phyloP scores from a whole-genome alignment of 1,284 basidiomycete species.

The Malassezia dermatis region DNA sequence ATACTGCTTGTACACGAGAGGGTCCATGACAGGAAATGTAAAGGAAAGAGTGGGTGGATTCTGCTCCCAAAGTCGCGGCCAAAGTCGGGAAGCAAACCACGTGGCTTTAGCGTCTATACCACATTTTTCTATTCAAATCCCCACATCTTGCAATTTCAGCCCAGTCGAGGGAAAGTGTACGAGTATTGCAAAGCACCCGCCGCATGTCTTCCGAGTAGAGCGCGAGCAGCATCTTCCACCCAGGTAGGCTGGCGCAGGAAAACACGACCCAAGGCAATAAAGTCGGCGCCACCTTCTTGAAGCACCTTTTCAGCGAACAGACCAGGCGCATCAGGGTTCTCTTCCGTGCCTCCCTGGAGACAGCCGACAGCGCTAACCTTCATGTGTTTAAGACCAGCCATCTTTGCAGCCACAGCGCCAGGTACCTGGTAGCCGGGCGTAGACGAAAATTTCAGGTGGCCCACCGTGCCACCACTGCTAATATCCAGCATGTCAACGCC shows the following conservation, averaged over 20 bases:
- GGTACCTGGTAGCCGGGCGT: slow-evolving; percentile 38
- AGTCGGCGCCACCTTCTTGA: slow-evolving; percentile 23
- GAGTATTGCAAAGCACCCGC: slow-evolving; percentile 9
- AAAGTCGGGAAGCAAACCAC: slow-evolving; percentile 14
- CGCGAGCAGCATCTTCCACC: slow-evolving; percentile 24
- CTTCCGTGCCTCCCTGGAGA: slow-evolving; percentile 30
- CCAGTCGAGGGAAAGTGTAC: neutral
- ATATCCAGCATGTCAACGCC: slow-evolving; percentile 42
- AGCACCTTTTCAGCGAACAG: slow-evolving; percentile 33
- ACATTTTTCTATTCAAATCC: neutral
- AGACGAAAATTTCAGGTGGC: slow-evolving; percentile 25
- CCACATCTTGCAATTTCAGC: neutral
- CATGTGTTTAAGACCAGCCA: slow-evolving; percentile 25
- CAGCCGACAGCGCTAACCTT: slow-evolving; percentile 37
- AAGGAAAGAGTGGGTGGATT: neutral
- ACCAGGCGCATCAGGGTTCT: slow-evolving; percentile 22
- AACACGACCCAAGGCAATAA: slow-evolving; percentile 32
- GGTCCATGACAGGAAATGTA: slow-evolving; percentile 12
- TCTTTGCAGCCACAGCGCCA: slow-evolving; percentile 24
- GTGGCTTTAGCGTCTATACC: neutral
- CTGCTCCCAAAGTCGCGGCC: neutral
- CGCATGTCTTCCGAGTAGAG: slow-evolving; percentile 20
- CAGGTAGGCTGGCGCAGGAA: slow-evolving; percentile 34
- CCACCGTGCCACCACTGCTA: slow-evolving; percentile 33
- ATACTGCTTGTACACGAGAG: slow-evolving; percentile 16